Base-by-base conservation (phyloP, 2,329 filamentous ascomycete species). In the Colletotrichum sp. region DNA sequence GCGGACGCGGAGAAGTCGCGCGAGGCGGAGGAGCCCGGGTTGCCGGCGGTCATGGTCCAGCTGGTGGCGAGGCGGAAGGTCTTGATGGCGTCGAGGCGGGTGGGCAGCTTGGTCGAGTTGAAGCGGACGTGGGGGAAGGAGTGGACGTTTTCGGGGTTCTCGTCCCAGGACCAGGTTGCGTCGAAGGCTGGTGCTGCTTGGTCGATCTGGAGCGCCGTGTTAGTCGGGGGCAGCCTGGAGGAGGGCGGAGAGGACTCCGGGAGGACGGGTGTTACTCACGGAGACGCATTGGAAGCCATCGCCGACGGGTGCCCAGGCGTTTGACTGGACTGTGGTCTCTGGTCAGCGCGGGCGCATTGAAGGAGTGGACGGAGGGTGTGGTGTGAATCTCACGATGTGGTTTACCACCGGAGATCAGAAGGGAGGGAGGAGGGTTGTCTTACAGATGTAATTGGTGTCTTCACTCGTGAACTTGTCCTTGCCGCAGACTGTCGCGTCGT, bases 51-150 rank as follows among this genome's bases (percentile, higher is more conserved):
- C 80, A 83, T 82, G 36, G 81, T 79, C 82, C 82, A 83, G 44
- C 80, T 68, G 30, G 78, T 78, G 55, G 78, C 76, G 65, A 83
- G 77, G 19, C 72, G 70, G 44, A 83, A 74, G 66, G 80, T 73
- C 64, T 80, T 79, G 69, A 83, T 81, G 77, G 79, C 81, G 59
- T 79, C 79, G 72, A 83, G 70, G 76, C 78, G 64, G 25, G 77
- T 77, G 15, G 82, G 82, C 16, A 83, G 78, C 36, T 77, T 72
- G 8, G 75, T 76, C 60, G 80, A 78, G 32, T 78, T 78, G 65
- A 83, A 78, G 60, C 82, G 82, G 52, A 83, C 82, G 77, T 83
- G 82, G 70, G 82, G 82, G 75, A 81, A 83, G 6, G 82, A 83
- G 68, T 83, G 82, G 28, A 83, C 82, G 8, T 78, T 77, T 22